A percentile compares a stretch with the other conserved stretches of the same genome.
These are phyloP conservation scores for Amanita pseudoporphyria DNA, from an alignment of 768 basidiomycete species.

Conservation along the genomic window DNA sequence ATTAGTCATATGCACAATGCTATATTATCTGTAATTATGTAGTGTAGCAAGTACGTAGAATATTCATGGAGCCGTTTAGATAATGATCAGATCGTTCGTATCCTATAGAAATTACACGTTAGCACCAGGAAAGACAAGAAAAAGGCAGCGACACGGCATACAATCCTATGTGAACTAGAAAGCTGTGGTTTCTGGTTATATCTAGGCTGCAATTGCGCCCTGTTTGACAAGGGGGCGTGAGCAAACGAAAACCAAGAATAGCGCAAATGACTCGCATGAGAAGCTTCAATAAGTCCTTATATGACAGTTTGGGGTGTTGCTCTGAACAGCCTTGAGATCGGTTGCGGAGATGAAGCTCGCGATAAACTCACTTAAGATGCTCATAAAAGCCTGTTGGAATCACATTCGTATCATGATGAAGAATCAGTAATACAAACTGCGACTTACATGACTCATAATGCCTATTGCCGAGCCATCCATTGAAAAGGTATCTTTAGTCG, in stretches of 20 bases:
- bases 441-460: slow-evolving; percentile 68
- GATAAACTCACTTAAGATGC: slow-evolving; percentile 30
- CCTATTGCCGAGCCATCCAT: slow-evolving; percentile 53
- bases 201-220: slow-evolving; percentile 38
- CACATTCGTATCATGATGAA: neutral
- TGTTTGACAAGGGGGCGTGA: slow-evolving; percentile 20
- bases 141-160: neutral
- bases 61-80: neutral
- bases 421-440: neutral
- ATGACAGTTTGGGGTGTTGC: slow-evolving; percentile 48
- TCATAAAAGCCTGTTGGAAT: slow-evolving; percentile 49
- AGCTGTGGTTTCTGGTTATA: slow-evolving; percentile 17
- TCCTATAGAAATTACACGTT: neutral
- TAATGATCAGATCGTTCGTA: neutral
- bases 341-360: neutral
- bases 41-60: no score
- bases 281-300: slow-evolving; percentile 48
- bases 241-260: neutral
- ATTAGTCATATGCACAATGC: no score
- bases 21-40: no score
- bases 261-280: slow-evolving; percentile 30
- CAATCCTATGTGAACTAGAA: neutral
- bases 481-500: slow-evolving; percentile 52
- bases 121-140: neutral
- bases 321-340: slow-evolving; percentile 14